Base-by-base conservation (phyloP, 306 rosid genomes). In the Gynostemma pentaphyllum region DNA sequence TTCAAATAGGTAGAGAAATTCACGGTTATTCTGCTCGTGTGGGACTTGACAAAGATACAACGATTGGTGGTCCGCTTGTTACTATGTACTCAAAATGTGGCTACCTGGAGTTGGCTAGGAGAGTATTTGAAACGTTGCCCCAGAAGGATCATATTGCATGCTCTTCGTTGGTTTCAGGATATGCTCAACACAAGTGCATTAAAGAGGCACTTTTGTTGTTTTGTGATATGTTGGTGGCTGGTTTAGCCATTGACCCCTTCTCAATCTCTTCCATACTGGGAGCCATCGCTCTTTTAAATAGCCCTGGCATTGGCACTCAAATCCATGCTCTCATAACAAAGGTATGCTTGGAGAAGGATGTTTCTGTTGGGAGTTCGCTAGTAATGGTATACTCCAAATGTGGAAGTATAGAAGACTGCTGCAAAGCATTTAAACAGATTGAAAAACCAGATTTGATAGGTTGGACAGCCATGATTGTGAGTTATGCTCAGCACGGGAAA, bases 401-500 rank as follows among this genome's bases (percentile, higher is more conserved):
- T 34, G 97, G 95, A 70, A 82, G 85, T 47, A 67, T 86, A 61
- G 84, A 75, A 72, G 87, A 84, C 59, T 89, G 95, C 39, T 22
- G 30, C 45, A 86, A 80, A 66, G 87, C 89, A 49, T 89, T 86
- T 70, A 71, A 70, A 68, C 84, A 82, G 55, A 78, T 77, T 42
- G 80, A 75, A 73, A 83, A 80, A 68, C 89, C 74, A 49, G 92
- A 89, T 66, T 67, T 84, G 78, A 67, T 89, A 29, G 79, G 87
- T 56, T 82, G 87, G 97, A 89, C 92, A 3, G 64, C 89, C 21
- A 74, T 89, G 82, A 84, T 89, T 45, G 74, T 73, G 57, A 82
- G 91, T 85, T 84, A 80, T 79, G 95, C 89, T 63, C 82, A 77
- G 32, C 95, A 86, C 26, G 89, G 97, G 62, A 80, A 82, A 77